These are phyloP conservation scores for Argentina anserina DNA, from an alignment of 306 rosid species.

Conservation along the genomic window DNA sequence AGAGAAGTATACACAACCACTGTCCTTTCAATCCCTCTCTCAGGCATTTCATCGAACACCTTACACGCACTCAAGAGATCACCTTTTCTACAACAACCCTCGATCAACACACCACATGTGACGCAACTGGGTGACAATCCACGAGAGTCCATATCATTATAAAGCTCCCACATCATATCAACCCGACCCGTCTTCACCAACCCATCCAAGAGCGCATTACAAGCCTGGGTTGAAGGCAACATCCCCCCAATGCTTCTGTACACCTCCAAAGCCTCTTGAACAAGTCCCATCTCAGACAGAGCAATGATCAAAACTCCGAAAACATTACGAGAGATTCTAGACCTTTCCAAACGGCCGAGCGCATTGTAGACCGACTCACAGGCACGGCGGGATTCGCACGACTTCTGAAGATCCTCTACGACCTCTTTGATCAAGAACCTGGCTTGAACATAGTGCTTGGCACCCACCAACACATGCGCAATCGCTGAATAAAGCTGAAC, in stretches of 20 bases:
- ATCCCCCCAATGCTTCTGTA: slow-evolving; percentile 11
- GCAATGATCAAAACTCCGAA: slow-evolving; percentile 42
- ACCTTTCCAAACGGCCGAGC: slow-evolving; percentile 28
- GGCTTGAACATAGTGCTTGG: slow-evolving; percentile 33
- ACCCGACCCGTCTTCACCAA: slow-evolving; percentile 40
- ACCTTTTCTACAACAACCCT: slow-evolving; percentile 40
- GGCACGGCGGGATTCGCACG: slow-evolving; percentile 32
- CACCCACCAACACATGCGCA: slow-evolving; percentile 38
- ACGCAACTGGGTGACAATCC: slow-evolving; percentile 50
- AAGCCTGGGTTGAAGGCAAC: slow-evolving; percentile 45
- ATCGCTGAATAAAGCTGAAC: slow-evolving; percentile 37
- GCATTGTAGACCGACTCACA: slow-evolving; percentile 37
- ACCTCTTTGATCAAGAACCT: slow-evolving; percentile 49
- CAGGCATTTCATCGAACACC: slow-evolving; percentile 59
- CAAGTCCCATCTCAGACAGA: slow-evolving; percentile 40
- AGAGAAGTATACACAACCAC: slow-evolving; percentile 55
- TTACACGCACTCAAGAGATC: slow-evolving; percentile 30
- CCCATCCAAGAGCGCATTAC: slow-evolving; percentile 56
- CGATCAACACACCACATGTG: slow-evolving; percentile 54
- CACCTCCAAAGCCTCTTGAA: slow-evolving; percentile 59
- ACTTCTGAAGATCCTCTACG: slow-evolving; percentile 32
- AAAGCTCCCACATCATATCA: slow-evolving; percentile 47
- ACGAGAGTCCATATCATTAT: slow-evolving; percentile 35
- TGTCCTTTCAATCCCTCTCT: slow-evolving; percentile 36
- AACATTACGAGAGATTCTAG: slow-evolving; percentile 33